phyloP scores from a whole-genome alignment of 2,329 filamentous ascomycete species.

The Aspergillus sp. region DNA sequence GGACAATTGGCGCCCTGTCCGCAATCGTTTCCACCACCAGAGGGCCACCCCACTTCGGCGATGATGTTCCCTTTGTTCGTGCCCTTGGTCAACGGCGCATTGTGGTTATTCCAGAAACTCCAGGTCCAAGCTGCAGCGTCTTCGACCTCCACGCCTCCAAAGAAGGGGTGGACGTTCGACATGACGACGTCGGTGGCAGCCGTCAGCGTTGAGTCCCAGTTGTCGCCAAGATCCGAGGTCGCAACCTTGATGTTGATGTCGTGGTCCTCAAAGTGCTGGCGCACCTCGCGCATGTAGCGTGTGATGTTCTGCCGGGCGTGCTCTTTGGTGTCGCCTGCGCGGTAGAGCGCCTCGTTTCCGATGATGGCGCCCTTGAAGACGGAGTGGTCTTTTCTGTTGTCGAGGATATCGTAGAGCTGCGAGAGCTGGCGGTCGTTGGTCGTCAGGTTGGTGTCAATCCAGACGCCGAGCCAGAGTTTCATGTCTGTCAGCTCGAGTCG shows the following conservation, averaged over 20 bases:
- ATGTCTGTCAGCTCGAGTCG: conserved; percentile 72
- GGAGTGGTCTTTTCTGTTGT: conserved; percentile 51
- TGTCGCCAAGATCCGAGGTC: conserved; percentile 85
- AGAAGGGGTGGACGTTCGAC: conserved; percentile 97
- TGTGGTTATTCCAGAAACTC: conserved; percentile 75
- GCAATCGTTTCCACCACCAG: conserved; percentile 78
- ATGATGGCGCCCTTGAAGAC: conserved; percentile 66
- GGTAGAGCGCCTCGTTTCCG: conserved; percentile 67
- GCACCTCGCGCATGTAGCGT: conserved; percentile 68
- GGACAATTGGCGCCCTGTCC: conserved; percentile 64
- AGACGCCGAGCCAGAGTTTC: conserved; percentile 94
- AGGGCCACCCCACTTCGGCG: conserved; percentile 90
- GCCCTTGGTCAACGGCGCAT: conserved; percentile 66
- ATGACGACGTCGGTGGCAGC: conserved; percentile 81
- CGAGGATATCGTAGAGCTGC: conserved; percentile 84
- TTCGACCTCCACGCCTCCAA: conserved; percentile 73
- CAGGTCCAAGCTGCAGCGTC: conserved; percentile 79
- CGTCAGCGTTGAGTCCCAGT: conserved; percentile 76
- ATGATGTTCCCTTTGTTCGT: conserved; percentile 74
- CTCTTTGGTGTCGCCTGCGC: conserved; percentile 55
- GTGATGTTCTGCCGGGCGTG: conserved; percentile 69
- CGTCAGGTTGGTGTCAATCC: conserved; percentile 81
- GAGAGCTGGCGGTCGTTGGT: conserved; percentile 81
- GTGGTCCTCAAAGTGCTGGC: conserved; percentile 70
- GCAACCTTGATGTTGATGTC: conserved; percentile 76